Base-by-base conservation (phyloP, 176 grass and related monocot species). In the Alopecurus myosuroides region DNA sequence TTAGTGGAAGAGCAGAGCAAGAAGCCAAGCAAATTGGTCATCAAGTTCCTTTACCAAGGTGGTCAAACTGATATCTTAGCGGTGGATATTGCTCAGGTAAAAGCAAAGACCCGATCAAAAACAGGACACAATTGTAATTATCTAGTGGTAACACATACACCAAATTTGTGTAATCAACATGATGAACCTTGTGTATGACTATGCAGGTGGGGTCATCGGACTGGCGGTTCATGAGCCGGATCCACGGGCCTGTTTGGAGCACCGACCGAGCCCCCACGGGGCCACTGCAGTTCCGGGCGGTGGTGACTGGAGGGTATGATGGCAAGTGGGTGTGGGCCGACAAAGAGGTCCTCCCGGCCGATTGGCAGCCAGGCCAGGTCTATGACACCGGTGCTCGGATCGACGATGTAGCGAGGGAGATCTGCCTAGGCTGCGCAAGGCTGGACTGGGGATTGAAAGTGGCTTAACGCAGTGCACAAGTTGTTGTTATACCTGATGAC, bases 261-360 rank as follows among this genome's bases (percentile, higher is more conserved):
- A 97, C 82, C 0, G 76, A 79, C 5, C 67, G 91, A 53, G 91
- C 80, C 10, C 89, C 94, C 28, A 11, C 6, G 0, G 89, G 94
- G 6, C 87, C 91, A 6, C 79, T 97, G 35, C 85, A 88, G 77
- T 86, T 97, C 80, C 85, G 89, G 41, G 73, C 89, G 2, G 92
- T 92, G 46, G 94, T 97, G 66, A 97, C 92, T 0, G 89, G 87
- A 0, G 94, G 94, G 5, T 94, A 79, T 5, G 88, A 91, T 1
- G 91, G 94, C 4, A 94, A 94, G 44, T 97, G 94, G 92, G 89
- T 94, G 40, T 90, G 89, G 92, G 86, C 89, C 0, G 92, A 94
- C 26, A 85, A 82, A 51, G 89, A 88, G 82, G 91, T 97, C 35
- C 89, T 94, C n/a, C 94, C 94, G 0, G 79, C 76, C 2, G 20